Conservation (phyloP, 257 asterid genomes). For the Misopates orontium region DNA sequence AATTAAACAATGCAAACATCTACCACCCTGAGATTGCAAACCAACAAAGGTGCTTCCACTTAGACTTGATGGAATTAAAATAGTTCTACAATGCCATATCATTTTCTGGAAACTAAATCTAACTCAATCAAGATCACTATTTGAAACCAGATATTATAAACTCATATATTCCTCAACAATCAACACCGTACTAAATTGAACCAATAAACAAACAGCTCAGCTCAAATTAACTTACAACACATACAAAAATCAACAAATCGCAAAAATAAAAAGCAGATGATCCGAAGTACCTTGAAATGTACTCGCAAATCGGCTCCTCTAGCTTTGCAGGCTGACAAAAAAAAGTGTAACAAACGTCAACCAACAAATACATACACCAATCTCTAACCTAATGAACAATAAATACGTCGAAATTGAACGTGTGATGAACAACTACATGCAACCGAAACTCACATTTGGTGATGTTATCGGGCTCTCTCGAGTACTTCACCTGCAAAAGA, state of each 20-base stretch:
- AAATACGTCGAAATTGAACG: no score
- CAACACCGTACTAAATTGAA: neutral
- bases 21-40: neutral
- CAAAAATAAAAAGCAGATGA: neutral
- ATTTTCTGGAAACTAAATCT: no score
- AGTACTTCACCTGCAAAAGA: slow-evolving; percentile 61
- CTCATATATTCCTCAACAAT: neutral
- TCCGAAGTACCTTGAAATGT: slow-evolving; percentile 63
- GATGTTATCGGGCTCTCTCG: slow-evolving; percentile 48
- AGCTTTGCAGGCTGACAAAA: slow-evolving; percentile 81
- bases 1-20: neutral
- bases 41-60: neutral
- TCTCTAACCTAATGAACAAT: neutral
- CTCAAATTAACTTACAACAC: neutral
- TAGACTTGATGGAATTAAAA: no score
- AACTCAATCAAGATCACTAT: no score
- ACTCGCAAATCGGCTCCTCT: slow-evolving; percentile 75
- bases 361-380: neutral
- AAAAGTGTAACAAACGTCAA: neutral
- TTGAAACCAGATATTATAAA: no score
- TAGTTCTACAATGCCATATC: no score
- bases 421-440: neutral
- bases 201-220: neutral
- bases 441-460: slow-evolving; percentile 50
- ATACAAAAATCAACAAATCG: neutral